phyloP scores from a whole-genome alignment of 2,329 filamentous ascomycete genomes.

The Dactylellina sp. region DNA sequence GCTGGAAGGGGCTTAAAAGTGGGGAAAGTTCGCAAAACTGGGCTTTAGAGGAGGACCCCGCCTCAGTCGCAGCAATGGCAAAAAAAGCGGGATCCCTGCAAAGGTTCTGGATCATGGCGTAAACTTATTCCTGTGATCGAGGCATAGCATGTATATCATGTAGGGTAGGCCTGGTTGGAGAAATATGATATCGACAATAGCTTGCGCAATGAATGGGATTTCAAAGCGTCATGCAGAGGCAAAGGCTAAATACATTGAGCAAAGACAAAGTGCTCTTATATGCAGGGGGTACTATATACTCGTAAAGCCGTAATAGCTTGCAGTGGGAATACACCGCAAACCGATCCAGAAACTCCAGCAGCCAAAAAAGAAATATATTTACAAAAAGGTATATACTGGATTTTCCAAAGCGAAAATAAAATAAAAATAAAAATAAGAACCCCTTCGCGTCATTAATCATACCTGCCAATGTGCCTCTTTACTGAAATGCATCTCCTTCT shows the following conservation, averaged over 20 bases:
- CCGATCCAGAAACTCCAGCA: slow-evolving; percentile 12
- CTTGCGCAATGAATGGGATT: background rate
- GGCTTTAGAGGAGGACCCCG: background rate
- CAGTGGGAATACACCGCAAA: background rate
- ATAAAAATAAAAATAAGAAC: too few species aligned
- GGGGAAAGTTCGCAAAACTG: background rate
- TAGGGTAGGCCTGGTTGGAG: too few species aligned
- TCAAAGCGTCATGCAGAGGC: background rate
- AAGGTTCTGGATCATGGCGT: background rate
- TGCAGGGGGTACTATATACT: slow-evolving; percentile 24
- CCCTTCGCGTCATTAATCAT: background rate
- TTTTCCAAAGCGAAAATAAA: slow-evolving; percentile 10
- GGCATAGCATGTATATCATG: too few species aligned
- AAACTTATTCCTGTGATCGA: too few species aligned
- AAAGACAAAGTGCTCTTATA: background rate
- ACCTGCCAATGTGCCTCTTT: slow-evolving; percentile 15
- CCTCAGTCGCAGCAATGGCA: too few species aligned
- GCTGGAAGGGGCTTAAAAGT: slow-evolving; percentile 11
- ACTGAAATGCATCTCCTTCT: slow-evolving; percentile 40
- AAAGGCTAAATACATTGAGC: background rate
- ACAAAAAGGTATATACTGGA: slow-evolving; percentile 9
- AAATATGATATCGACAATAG: too few species aligned
- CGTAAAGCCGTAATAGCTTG: slow-evolving; percentile 20
- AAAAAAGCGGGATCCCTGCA: background rate
- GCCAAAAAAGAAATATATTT: slow-evolving; percentile 2